phyloP scores from a whole-genome alignment of 306 rosid species.

The Castanea crenata region DNA sequence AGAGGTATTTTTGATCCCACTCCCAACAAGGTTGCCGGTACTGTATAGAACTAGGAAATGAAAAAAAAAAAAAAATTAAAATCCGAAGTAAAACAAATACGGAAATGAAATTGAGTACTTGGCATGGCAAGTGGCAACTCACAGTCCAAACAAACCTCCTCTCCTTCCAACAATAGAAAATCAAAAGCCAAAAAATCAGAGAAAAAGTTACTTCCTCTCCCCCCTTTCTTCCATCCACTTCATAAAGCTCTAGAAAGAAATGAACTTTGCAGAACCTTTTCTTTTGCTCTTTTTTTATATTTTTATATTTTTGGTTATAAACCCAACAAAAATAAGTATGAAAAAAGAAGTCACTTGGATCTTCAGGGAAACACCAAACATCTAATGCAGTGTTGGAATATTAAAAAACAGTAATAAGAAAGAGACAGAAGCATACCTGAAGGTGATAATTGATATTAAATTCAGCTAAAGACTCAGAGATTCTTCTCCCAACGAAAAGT shows the following conservation, averaged over 20 bases:
- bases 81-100: background rate
- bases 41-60: background rate
- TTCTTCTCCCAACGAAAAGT: background rate
- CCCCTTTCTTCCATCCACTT: background rate
- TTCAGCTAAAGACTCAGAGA: background rate
- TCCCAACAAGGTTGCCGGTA: conserved; percentile 5
- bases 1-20: background rate
- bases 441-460: background rate
- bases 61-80: background rate
- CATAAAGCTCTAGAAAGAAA: background rate
- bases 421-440: background rate
- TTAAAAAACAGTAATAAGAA: background rate
- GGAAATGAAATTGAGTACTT: background rate
- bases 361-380: background rate
- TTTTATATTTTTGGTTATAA: background rate
- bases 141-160: background rate
- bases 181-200: background rate
- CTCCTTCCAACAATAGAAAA: background rate
- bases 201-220: background rate
- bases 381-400: background rate
- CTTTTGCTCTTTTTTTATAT: background rate
- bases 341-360: too few species aligned
- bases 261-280: background rate
- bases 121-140: too few species aligned
- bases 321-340: background rate